phyloP scores from a whole-genome alignment of 148 eudicot genomes.

The Polygonum aviculare region DNA sequence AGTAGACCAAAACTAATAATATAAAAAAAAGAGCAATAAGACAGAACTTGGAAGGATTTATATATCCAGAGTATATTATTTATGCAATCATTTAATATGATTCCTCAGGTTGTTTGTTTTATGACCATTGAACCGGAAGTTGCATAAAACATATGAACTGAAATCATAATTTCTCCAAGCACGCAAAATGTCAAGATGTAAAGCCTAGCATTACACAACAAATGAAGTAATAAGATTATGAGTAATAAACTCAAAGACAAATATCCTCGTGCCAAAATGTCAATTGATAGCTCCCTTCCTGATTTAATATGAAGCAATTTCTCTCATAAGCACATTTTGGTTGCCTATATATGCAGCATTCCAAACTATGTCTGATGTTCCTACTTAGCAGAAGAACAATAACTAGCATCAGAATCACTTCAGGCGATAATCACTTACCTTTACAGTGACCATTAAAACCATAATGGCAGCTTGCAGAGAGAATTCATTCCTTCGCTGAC shows the following conservation, averaged over 20 bases:
- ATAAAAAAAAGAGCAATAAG: not conserved
- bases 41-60: not conserved
- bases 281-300: not conserved
- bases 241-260: not conserved
- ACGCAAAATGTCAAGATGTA: not conserved
- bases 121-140: not conserved
- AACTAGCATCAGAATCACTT: not conserved
- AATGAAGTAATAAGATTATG: not conserved
- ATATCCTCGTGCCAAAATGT: not conserved
- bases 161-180: not conserved
- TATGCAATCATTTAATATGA: not conserved
- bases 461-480: conserved; percentile 8
- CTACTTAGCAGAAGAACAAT: not conserved
- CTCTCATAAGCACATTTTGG: not conserved
- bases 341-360: not conserved
- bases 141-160: not conserved
- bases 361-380: not conserved
- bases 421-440: not conserved
- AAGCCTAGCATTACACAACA: not conserved
- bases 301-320: not conserved
- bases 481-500: not conserved
- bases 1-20: not conserved
- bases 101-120: not conserved
- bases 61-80: not conserved
- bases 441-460: conserved; percentile 10